Base-by-base conservation (phyloP, 176 grass and related monocot species). In the Oryza coarctata region DNA sequence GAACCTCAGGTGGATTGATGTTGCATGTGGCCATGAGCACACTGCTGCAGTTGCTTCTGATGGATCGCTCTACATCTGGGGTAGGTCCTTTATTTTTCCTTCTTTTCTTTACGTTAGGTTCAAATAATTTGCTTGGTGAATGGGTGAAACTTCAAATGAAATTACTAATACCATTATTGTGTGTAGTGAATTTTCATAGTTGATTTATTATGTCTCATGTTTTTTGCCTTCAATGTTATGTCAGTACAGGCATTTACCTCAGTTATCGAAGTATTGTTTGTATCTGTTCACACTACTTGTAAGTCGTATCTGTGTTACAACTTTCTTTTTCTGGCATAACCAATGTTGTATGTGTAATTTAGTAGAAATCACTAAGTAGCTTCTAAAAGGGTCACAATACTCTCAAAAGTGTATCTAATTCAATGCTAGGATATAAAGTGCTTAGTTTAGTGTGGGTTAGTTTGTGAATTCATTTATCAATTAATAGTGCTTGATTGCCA, bases 11-110 rank as follows among this genome's bases (percentile, higher is more conserved):
- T 98, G 95, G 95, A 83, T 82, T 61, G 92, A 98, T 88, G 83
- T 98, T 77, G 88, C 92, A 13, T 98, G 95, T 61, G 95, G 95
- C 31, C 90, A 87, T 49, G 95, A 88, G 29, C 95, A 95, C 79
- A 93, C 95, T 74, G 92, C 95, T 87, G 92, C 92, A 44, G 92
- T 98, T 12, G 61, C 90, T 83, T 98, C 90, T 4, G 84, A 98
- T 10, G 95, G 95, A 43, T 93, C 95, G 62, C 85, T 98, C 32
- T 98, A 88, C 71, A 88, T 92, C 26, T 98, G 95, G 95, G 95
- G 95, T 98, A 43, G 74, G 86, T 87, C 38, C 73, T 17, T 73
- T 79, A 10, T 34, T 20, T 49, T 52, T 52, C 49, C 18, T 30
- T 36, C 20, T 85, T 14, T 32, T 58, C 68, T 63, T 70, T 31